Evolutionary conservation across 331 rosid genomes (phyloP).

Genomic region (Pyrus hybrid): DNA sequence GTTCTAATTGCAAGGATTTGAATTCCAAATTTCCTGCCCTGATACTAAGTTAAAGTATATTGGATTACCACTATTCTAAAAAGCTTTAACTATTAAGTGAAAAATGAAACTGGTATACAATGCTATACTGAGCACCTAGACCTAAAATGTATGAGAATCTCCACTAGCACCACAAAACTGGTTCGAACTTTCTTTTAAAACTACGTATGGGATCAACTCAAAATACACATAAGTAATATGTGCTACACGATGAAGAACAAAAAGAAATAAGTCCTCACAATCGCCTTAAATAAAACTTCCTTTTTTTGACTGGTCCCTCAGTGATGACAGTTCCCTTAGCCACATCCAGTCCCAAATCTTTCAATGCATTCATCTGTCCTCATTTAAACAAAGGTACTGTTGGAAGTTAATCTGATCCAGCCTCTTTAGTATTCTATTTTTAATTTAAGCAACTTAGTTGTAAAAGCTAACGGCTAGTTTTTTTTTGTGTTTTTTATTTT

Average conservation of each 20-base stretch:
- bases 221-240: neutral
- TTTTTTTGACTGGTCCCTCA: slow-evolving; percentile 70
- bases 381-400: slow-evolving; percentile 9
- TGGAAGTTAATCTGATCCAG: no score
- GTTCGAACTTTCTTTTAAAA: neutral
- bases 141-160: neutral
- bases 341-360: slow-evolving; percentile 86
- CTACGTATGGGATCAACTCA: neutral
- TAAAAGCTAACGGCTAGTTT: no score
- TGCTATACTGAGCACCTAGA: neutral
- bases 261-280: slow-evolving; percentile 40
- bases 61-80: neutral
- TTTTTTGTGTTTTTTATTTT: no score
- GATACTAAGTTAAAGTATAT: neutral
- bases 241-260: neutral
- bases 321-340: slow-evolving; percentile 81
- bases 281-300: slow-evolving; percentile 57
- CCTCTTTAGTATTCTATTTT: no score
- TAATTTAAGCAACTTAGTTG: no score
- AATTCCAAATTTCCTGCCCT: neutral
- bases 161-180: neutral
- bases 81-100: neutral
- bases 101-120: neutral
- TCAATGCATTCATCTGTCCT: slow-evolving; percentile 77
- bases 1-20: neutral